A percentile compares a stretch with the other conserved stretches of the same genome.
Conservation (phyloP, 2,329 filamentous ascomycete genomes). For the Ustulina deusta region DNA sequence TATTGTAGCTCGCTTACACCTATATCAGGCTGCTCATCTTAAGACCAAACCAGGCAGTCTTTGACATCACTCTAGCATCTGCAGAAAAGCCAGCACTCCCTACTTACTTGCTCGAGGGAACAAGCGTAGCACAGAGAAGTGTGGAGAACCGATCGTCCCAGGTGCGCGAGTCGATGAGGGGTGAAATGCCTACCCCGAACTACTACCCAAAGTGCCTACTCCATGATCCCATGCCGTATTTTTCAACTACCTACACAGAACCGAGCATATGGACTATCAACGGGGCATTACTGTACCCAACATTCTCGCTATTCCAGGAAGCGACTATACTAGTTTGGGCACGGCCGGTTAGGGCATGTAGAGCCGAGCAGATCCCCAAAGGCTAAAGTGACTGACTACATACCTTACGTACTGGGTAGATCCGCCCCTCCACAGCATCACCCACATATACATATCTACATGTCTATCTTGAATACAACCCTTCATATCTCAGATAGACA, state of each 20-base stretch:
- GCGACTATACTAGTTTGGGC: not conserved
- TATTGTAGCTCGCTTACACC: not conserved
- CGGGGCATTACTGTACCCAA: not conserved
- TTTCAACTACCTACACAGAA: not conserved
- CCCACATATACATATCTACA: constrained; percentile 2
- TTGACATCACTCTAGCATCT: not conserved
- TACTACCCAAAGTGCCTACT: constrained; percentile 11
- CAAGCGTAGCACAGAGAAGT: not conserved
- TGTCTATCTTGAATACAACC: not conserved
- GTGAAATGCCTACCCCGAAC: constrained; percentile 19
- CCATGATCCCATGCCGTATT: constrained; percentile 1
- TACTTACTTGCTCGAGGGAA: not conserved
- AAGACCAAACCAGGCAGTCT: not conserved
- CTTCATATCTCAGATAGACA: not conserved
- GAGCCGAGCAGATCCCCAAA: not conserved
- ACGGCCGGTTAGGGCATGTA: constrained; percentile 1
- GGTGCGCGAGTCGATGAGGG: constrained; percentile 13
- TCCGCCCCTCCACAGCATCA: constrained; percentile 21
- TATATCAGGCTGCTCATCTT: not conserved
- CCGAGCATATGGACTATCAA: not conserved
- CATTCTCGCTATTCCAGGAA: not conserved
- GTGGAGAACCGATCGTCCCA: constrained; percentile 13
- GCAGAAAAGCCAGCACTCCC: not conserved
- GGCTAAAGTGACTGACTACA: constrained; percentile 3
- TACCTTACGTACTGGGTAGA: constrained; percentile 9